A percentile compares a stretch with the other conserved stretches of the same genome.
Conservation (phyloP, 2,329 filamentous ascomycete species). For the Microdochium paspali region DNA sequence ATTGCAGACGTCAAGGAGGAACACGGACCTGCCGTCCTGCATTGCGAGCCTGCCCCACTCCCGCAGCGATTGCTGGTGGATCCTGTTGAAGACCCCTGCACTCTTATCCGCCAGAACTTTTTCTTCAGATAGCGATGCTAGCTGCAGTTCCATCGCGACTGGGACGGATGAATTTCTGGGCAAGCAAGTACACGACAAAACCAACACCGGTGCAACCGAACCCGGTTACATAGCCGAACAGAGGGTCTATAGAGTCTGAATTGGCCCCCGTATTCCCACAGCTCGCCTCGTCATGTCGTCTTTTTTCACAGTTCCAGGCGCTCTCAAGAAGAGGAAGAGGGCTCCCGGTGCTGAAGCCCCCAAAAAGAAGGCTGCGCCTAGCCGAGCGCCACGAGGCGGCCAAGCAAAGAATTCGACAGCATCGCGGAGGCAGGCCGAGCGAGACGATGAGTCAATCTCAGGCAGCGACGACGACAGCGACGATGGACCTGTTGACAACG, state of each 20-base stretch:
- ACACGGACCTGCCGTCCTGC: neutral
- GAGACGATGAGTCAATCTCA: conserved; percentile 73
- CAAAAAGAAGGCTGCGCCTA: conserved; percentile 46
- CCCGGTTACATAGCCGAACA: too few species aligned
- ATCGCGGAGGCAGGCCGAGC: conserved; percentile 24
- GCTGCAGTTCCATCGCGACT: neutral
- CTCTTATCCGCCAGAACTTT: conserved; percentile 12
- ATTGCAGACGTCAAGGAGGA: too few species aligned
- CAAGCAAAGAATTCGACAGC: conserved; percentile 5
- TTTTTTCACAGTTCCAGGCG: conserved; percentile 85
- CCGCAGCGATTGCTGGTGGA: neutral
- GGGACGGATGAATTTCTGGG: neutral
- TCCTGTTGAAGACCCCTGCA: neutral
- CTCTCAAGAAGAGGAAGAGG: conserved; percentile 86
- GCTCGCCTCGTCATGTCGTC: conserved; percentile 62
- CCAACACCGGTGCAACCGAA: too few species aligned
- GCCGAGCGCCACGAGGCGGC: conserved; percentile 29
- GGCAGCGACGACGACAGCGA: conserved; percentile 70
- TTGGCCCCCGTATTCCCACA: conserved; percentile 4
- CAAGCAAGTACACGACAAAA: conserved; percentile 9
- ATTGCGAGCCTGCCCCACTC: neutral
- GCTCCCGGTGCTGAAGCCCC: conserved; percentile 40
- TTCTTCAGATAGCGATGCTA: conserved; percentile 8
- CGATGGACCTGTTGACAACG: conserved; percentile 37
- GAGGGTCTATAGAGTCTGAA: neutral